Conservation (phyloP, 2,329 filamentous ascomycete genomes). For the Aspergillus ibericus region DNA sequence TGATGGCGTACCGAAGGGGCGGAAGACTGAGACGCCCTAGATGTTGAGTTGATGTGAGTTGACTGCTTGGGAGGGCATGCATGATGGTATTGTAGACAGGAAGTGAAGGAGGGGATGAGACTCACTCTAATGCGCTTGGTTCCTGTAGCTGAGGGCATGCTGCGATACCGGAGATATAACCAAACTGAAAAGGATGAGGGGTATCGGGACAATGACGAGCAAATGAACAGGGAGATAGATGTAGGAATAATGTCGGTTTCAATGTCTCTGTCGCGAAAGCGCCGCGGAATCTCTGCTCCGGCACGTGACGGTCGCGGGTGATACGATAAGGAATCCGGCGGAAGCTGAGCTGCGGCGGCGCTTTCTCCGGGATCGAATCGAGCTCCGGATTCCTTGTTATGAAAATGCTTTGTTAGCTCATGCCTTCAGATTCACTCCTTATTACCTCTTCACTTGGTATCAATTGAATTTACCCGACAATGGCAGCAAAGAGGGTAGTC, state of each 20-base stretch:
- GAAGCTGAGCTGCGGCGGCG: constrained; percentile 9
- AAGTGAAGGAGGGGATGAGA: not conserved
- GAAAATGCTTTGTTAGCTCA: not conserved
- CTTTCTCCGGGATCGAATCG: not conserved
- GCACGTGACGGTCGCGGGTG: constrained; percentile 28
- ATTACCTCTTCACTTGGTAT: not conserved
- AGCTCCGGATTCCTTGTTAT: not conserved
- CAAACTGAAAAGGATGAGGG: not conserved
- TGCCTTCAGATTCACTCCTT: not conserved
- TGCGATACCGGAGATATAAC: not conserved
- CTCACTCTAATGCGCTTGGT: constrained; percentile 56
- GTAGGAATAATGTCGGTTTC: not conserved
- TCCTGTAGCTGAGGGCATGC: constrained; percentile 55
- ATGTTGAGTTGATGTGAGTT: not conserved
- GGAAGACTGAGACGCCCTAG: constrained; percentile 48
- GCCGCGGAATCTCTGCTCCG: not conserved
- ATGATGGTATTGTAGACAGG: not conserved
- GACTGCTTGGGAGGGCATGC: constrained; percentile 20
- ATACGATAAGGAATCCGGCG: constrained; percentile 20
- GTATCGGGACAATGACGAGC: not conserved
- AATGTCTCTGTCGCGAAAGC: constrained; percentile 2
- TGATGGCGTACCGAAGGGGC: constrained; percentile 45
- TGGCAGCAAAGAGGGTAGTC: constrained; percentile 73
- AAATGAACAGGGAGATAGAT: no score
- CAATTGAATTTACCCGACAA: constrained; percentile 29